These are phyloP conservation scores for Mesembryanthemum crystallinum DNA, from an alignment of 148 eudicot species.

Conservation along the genomic window DNA sequence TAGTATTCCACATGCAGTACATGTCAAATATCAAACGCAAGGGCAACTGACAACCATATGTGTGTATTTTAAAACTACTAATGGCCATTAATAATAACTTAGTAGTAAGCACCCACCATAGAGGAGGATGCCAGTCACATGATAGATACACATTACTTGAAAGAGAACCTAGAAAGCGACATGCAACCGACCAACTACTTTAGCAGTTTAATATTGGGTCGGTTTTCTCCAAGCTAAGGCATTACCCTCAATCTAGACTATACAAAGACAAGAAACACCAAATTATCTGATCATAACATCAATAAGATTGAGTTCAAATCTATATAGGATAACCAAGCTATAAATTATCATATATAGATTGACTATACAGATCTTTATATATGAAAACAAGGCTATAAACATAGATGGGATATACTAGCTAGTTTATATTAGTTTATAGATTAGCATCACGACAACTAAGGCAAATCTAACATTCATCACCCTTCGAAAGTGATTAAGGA, in stretches of 20 bases:
- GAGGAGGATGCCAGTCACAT: constrained; percentile 6
- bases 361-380: too few species aligned
- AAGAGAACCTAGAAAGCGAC: neutral
- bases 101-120: neutral
- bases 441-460: neutral
- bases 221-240: neutral
- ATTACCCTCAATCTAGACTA: neutral
- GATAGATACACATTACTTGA: neutral
- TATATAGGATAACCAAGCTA: neutral
- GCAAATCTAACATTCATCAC: neutral
- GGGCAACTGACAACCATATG: neutral
- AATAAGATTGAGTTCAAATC: constrained; percentile 4
- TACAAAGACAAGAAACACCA: neutral
- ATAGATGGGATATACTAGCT: too few species aligned
- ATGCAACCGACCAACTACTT: constrained; percentile 20
- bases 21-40: neutral
- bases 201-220: constrained; percentile 5
- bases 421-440: too few species aligned
- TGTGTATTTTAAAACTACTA: neutral
- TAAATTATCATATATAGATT: neutral
- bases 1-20: neutral
- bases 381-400: too few species aligned
- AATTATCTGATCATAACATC: constrained; percentile 10
- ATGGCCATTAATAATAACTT: neutral
- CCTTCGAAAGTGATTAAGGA: neutral